Conservation (phyloP, 768 basidiomycete species). For the Mycena leptocephala region DNA sequence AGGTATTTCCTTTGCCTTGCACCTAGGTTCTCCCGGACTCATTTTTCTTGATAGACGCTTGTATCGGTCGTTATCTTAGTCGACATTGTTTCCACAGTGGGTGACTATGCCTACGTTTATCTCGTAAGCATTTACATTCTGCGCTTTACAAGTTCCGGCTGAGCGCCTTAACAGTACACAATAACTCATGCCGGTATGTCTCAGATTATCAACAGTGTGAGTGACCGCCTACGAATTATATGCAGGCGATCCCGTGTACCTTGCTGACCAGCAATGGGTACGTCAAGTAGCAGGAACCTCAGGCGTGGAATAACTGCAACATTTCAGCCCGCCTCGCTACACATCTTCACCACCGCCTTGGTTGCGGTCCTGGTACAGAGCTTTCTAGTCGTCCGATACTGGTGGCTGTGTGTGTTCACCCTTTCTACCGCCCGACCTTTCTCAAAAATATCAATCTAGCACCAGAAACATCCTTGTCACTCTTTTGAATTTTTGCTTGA, state of each 20-base stretch:
- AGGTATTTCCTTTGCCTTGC: slow-evolving; percentile 18
- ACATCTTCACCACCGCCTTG: slow-evolving; percentile 19
- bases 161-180: slow-evolving; percentile 12
- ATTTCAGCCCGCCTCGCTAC: slow-evolving; percentile 13
- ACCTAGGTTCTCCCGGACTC: neutral
- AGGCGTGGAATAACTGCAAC: slow-evolving; percentile 13
- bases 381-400: slow-evolving; percentile 26
- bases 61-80: slow-evolving; percentile 9
- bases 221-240: slow-evolving; percentile 2
- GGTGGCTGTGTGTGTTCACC: too few relatives aligned
- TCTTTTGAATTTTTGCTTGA: slow-evolving; percentile 14
- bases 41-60: slow-evolving; percentile 17
- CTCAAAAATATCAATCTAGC: slow-evolving; percentile 13
- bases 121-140: slow-evolving; percentile 12
- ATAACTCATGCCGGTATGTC: slow-evolving; percentile 23
- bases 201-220: slow-evolving; percentile 14
- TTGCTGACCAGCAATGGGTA: slow-evolving; percentile 20
- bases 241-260: slow-evolving; percentile 9
- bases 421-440: neutral
- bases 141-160: neutral
- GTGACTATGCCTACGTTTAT: slow-evolving; percentile 22
- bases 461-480: slow-evolving; percentile 18
- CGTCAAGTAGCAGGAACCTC: slow-evolving; percentile 2
- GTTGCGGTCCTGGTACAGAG: slow-evolving; percentile 19
- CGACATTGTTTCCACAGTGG: slow-evolving; percentile 16